These are phyloP conservation scores for Boehmeria nivea DNA, from an alignment of 306 rosid genomes.

Conservation along the genomic window DNA sequence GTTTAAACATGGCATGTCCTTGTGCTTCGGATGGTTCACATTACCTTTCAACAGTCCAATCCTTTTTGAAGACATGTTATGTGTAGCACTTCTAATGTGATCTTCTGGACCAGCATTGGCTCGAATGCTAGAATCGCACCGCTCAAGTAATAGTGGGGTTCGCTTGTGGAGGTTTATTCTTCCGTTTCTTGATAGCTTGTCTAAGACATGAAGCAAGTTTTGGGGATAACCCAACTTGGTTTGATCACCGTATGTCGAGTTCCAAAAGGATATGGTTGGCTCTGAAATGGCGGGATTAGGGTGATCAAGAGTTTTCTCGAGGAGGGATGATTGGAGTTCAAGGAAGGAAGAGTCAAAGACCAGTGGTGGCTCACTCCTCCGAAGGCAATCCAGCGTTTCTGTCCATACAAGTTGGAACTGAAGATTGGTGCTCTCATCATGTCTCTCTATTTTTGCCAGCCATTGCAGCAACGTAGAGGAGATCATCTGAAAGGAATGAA, in stretches of 20 bases:
- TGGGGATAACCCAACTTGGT: conserved; percentile 55
- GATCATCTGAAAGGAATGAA: conserved; percentile 38
- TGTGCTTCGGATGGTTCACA: conserved; percentile 14
- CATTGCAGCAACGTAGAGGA: conserved; percentile 64
- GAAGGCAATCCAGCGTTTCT: conserved; percentile 46
- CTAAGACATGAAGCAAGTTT: conserved; percentile 51
- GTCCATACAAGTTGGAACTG: conserved; percentile 56
- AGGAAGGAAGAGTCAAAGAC: conserved; percentile 59
- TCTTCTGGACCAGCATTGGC: too few relatives aligned
- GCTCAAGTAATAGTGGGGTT: conserved; percentile 39
- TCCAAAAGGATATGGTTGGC: conserved; percentile 67
- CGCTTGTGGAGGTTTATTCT: conserved; percentile 61
- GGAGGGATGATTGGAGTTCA: conserved; percentile 50
- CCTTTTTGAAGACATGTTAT: conserved; percentile 55
- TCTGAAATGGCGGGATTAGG: conserved; percentile 59
- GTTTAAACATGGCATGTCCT: conserved; percentile 20
- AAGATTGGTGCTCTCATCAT: conserved; percentile 33
- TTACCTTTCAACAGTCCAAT: conserved; percentile 36
- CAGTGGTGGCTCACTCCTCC: conserved; percentile 51
- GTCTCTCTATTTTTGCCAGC: conserved; percentile 42
- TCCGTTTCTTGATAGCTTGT: conserved; percentile 61
- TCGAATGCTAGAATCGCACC: conserved; percentile 33
- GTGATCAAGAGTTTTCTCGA: conserved; percentile 71
- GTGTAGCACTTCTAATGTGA: conserved; percentile 40
- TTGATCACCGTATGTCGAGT: conserved; percentile 59